Evolutionary conservation across 2,329 filamentous ascomycete species (phyloP).

Genomic region (Colletotrichum sp.): DNA sequence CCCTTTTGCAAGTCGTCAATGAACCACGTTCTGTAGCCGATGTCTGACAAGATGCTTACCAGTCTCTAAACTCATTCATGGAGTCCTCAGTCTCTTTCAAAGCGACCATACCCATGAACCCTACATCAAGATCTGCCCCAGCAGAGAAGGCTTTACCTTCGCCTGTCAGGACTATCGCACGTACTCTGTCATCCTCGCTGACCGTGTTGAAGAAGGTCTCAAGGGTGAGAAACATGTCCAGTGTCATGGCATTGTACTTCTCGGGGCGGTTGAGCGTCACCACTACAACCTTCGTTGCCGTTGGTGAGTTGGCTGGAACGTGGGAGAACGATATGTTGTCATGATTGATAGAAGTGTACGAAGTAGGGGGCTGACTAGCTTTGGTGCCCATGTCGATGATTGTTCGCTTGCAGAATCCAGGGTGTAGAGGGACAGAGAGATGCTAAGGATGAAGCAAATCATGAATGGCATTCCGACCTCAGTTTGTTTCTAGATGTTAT

Average conservation of each 20-base stretch:
- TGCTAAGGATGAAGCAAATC: accelerated
- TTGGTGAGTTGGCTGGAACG: neutral
- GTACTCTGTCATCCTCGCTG: neutral
- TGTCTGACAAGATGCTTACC: neutral
- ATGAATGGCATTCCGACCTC: neutral
- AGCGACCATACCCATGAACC: neutral
- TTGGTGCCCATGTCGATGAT: neutral
- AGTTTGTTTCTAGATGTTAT: accelerated
- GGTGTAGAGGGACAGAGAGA: accelerated
- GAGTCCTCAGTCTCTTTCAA: neutral
- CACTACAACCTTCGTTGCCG: neutral
- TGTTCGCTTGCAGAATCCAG: accelerated
- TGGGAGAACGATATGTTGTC: neutral
- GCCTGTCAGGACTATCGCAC: neutral
- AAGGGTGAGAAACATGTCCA: neutral
- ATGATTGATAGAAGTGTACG: neutral
- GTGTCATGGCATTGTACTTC: neutral
- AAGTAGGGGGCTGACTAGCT: neutral
- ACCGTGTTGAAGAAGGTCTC: neutral
- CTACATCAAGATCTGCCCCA: neutral
- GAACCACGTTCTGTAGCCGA: neutral
- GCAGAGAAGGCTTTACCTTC: neutral
- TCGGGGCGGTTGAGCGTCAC: neutral
- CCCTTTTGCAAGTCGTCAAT: neutral
- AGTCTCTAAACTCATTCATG: neutral